Percentiles rank a stretch among this genome's conserved stretches.
Conservation (phyloP, 495 filamentous ascomycete species). For the Echria macrotheca region DNA sequence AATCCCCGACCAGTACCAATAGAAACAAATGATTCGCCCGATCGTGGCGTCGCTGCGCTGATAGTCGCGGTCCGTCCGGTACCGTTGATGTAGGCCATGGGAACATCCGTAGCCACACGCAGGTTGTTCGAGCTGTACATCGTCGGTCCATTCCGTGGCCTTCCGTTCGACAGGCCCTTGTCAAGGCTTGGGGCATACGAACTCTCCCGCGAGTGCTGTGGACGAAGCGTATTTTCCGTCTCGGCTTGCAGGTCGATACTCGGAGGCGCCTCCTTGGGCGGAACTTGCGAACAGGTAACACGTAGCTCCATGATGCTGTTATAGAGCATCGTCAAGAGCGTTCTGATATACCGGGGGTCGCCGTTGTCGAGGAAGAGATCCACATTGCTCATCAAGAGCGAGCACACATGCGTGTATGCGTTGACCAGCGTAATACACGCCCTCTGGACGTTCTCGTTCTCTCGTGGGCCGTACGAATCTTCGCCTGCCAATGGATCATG, state of each 20-base stretch:
- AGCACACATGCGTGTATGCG: conserved; percentile 69
- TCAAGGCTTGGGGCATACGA: conserved; percentile 60
- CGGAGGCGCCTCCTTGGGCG: conserved; percentile 12
- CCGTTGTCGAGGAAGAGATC: conserved; percentile 66
- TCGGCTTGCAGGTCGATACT: conserved; percentile 21
- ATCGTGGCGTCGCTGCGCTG: conserved; percentile 62
- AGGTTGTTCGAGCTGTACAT: conserved; percentile 55
- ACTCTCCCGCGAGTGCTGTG: conserved; percentile 40
- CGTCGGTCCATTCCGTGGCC: conserved; percentile 58
- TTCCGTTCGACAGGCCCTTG: conserved; percentile 39
- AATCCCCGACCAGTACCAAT: conserved; percentile 42
- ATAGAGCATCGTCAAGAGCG: conserved; percentile 72
- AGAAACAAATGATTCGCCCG: conserved; percentile 69
- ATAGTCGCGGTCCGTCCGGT: conserved; percentile 42
- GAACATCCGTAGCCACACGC: conserved; percentile 46
- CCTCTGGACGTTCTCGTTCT: conserved; percentile 60
- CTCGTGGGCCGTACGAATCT: conserved; percentile 46
- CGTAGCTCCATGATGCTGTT: conserved; percentile 74
- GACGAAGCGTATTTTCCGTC: conserved; percentile 37
- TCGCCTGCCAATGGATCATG: conserved; percentile 52
- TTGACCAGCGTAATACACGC: conserved; percentile 66
- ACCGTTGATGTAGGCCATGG: conserved; percentile 36
- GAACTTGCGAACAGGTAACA: conserved; percentile 33
- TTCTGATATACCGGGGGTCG: conserved; percentile 74
- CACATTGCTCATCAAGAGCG: conserved; percentile 63